Evolutionary conservation across 176 grass and related monocot genomes (phyloP), one percentile per base, ranked within the genome.

Genomic region (Lolium multiflorum): DNA sequence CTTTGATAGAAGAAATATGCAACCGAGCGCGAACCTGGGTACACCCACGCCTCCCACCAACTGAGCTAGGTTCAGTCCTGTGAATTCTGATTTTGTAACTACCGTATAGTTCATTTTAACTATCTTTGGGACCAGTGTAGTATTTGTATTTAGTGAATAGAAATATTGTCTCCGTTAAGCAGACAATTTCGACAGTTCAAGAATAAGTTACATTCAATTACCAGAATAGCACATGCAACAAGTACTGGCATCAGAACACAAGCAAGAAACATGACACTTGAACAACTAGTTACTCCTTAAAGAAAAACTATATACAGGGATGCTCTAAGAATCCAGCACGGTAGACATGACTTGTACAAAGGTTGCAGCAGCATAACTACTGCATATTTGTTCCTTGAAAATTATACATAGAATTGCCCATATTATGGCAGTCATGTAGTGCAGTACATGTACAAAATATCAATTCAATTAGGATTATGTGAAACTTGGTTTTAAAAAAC

Each of bases 271-370:
- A 4, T 66, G 57, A 59, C 21, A 78, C 28, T 81, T 73, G 18
- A 35, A 73, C 52, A 73, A 55, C 49, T 50, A 69, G 28, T 78
- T 58, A 55, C 3, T 84, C 55, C 16, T 54, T 58, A 77, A 52
- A 72, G n/a, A 79, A 7, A 48, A 17, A 74, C 52, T 47, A 38
- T 47, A 38, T 62, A 63, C n/a, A 62, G 15, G 60, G 67, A 80
- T 74, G 81, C 38, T 58, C 59, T 67, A 70, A 13, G 16, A 76
- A 78, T 48, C 71, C 21, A 82, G 20, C 70, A 77, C 52, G 11
- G 63, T 35, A 54, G 38, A 26, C 46, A 67, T 63, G 13, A 67
- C 59, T 79, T 55, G 25, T 46, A 88, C 81, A 25, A 83, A 41
- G 20, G 25, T 71, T 83, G 67, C 51, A 47, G 5, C 8, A 56